phyloP scores from a whole-genome alignment of 257 asterid species.

The Euphrasia confusa region DNA sequence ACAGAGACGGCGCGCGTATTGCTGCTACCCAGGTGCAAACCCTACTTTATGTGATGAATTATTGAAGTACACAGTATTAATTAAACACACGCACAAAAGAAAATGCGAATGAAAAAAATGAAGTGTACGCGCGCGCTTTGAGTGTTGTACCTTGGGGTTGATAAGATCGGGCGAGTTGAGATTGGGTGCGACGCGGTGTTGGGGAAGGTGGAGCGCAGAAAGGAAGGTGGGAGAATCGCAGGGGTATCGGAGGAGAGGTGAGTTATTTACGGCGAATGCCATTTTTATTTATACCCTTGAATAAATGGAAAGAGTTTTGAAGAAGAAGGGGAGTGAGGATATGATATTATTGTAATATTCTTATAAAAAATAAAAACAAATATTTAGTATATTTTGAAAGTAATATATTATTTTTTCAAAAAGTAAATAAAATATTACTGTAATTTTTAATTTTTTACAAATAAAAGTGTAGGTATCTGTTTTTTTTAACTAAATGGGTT shows the following conservation, averaged over 20 bases:
- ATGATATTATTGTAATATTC: background rate
- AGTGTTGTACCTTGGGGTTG: slow-evolving; percentile 30
- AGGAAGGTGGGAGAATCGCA: slow-evolving; percentile 29
- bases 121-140: background rate
- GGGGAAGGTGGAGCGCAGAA: slow-evolving; percentile 27
- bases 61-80: background rate
- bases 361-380: too few relatives aligned
- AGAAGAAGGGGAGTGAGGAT: background rate
- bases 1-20: slow-evolving; percentile 36
- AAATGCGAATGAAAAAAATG: slow-evolving; percentile 5
- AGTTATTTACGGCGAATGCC: slow-evolving; percentile 29
- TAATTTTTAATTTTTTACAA: too few relatives aligned
- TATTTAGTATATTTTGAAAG: too few relatives aligned
- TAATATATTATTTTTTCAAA: too few relatives aligned
- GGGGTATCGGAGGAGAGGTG: slow-evolving; percentile 25
- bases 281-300: slow-evolving; percentile 22
- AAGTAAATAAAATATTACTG: too few relatives aligned
- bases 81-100: background rate
- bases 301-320: background rate
- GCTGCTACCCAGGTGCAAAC: slow-evolving; percentile 24
- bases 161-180: slow-evolving; percentile 24
- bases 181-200: slow-evolving; percentile 37
- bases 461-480: too few relatives aligned
- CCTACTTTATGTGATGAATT: slow-evolving; percentile 23
- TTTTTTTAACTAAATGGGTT: too few relatives aligned